Evolutionary conservation across 768 basidiomycete genomes (phyloP).

Genomic region (Termitomyces eurrhizus): DNA sequence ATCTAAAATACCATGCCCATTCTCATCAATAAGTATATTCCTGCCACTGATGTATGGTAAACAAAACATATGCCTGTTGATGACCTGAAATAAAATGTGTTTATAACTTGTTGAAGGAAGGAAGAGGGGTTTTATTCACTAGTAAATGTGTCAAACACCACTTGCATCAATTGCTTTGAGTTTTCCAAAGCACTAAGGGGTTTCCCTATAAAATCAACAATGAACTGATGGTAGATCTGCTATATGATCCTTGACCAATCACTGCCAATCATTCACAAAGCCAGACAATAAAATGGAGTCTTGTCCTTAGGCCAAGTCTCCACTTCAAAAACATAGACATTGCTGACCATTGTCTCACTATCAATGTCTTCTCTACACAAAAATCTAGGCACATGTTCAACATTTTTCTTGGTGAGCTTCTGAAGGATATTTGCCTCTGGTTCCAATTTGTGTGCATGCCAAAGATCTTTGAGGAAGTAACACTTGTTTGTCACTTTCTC

Average conservation of each 20-base stretch:
- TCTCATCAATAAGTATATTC: background rate
- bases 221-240: background rate
- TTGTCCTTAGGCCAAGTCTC: no score
- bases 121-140: background rate
- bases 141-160: background rate
- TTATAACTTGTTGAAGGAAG: background rate
- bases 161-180: background rate
- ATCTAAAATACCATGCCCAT: background rate
- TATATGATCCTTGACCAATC: background rate
- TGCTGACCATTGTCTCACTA: no score
- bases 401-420: background rate
- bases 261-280: no score
- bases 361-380: no score
- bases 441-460: conserved; percentile 13
- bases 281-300: no score
- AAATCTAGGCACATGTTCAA: conserved; percentile 20
- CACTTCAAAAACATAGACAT: background rate
- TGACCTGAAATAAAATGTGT: background rate
- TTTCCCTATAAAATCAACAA: background rate
- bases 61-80: background rate
- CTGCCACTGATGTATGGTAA: background rate
- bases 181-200: background rate
- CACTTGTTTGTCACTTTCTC: conserved; percentile 8
- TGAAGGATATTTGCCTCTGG: conserved; percentile 18
- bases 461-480: conserved; percentile 25